Evolutionary conservation across 108 stramenopile genomes (phyloP), one percentile per base, ranked within the genome.

Genomic region (Hondaea fermentalgiana): DNA sequence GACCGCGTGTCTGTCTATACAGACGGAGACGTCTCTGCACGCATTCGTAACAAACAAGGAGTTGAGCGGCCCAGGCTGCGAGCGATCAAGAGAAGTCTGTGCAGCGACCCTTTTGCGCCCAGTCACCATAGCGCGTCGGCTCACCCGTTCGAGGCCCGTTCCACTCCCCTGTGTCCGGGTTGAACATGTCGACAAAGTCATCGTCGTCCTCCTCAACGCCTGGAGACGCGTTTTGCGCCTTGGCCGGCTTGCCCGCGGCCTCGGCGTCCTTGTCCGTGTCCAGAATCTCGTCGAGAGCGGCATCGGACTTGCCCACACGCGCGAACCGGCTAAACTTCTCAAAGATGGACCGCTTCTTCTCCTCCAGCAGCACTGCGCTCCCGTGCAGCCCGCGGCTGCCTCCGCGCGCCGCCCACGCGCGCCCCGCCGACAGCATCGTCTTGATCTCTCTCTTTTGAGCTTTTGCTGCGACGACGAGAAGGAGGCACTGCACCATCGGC

Each of bases 131-230:
- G 49, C 51, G 45, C 25, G 76, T 83, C 14, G 76, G 76, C 76
- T 83, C 76, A 3, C 76, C 76, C 14, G 25, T 12, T 14, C 76
- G 76, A 3, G 76, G 76, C 12, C 76, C 76, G 23, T 83, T 83
- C 76, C 76, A 83, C 76, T 83, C 76, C 16, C 76, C 76, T 12
- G 76, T 83, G 49, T 83, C 76, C 45, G 76, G 76, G 51, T 83
- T 83, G 28, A 83, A 53, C 76, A 83, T 83, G 10, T 83, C 76
- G 25, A 83, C 76, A 23, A 53, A 83, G 76, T 83, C 76, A 17
- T 83, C 76, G n/a, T 83, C 76, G 51, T 83, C 76, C 55, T 57
- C 55, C 10, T 83, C 76, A 3, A 83, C 23, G 49, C 49, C 28
- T 6, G 76, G 76, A 8, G 25, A 10, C 35, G 64, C 64, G 8